These are phyloP conservation scores for Lactifluus subvellereus DNA, from an alignment of 768 basidiomycete species.

Conservation along the genomic window DNA sequence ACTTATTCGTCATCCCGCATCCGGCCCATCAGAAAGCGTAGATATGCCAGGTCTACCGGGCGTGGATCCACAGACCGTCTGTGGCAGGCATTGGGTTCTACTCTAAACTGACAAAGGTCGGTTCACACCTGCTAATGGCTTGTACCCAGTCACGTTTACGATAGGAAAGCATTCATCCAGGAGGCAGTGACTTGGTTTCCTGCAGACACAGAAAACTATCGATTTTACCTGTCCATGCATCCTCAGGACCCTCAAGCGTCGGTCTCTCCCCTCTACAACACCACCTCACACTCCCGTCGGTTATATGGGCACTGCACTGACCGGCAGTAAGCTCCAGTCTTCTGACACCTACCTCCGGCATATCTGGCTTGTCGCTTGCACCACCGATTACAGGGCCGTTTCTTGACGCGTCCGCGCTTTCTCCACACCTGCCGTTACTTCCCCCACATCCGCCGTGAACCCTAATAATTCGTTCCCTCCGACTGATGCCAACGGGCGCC, in stretches of 20 bases:
- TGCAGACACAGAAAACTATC: conserved; percentile 9
- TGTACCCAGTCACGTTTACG: conserved; percentile 6
- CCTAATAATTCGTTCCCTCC: conserved; percentile 20
- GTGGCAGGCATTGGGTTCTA: conserved; percentile 9
- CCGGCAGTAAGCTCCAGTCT: conserved; percentile 17
- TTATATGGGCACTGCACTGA: background rate
- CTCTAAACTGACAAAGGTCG: conserved; percentile 17
- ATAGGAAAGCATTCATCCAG: conserved; percentile 21
- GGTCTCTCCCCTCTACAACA: background rate
- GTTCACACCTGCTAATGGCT: conserved; percentile 11
- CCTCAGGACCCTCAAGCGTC: conserved; percentile 1
- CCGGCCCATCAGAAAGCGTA: conserved; percentile 15
- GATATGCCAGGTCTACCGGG: conserved; percentile 15
- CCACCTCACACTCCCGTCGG: background rate
- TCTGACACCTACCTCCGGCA: conserved; percentile 6
- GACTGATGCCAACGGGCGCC: conserved; percentile 6
- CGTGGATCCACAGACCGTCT: conserved; percentile 8
- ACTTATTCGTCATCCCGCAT: conserved; percentile 24
- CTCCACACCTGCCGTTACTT: conserved; percentile 1
- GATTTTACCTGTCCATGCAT: conserved; percentile 19
- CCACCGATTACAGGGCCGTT: conserved; percentile 15
- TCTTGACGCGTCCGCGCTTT: background rate
- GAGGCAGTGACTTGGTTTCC: conserved; percentile 20
- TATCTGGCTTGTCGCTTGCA: conserved; percentile 18
- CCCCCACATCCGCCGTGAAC: conserved; percentile 12